phyloP scores from a whole-genome alignment of 371 early-diverging fungal species.

The Nematocida major region DNA sequence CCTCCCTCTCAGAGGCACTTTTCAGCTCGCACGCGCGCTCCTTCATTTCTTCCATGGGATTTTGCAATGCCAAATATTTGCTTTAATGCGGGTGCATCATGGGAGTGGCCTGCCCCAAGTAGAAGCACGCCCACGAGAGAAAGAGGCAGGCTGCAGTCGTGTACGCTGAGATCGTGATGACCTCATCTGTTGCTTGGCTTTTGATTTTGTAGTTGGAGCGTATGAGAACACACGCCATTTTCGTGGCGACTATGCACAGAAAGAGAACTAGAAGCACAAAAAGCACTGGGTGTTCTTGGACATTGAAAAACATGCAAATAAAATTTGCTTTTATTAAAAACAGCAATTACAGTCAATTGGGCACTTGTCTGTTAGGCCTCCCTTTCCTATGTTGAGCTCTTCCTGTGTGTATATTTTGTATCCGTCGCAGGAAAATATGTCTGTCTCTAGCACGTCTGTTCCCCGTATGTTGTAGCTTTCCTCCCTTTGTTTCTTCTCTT shows the following conservation, averaged over 20 bases:
- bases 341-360: constrained; percentile 48
- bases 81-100: constrained; percentile 12
- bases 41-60: constrained; percentile 16
- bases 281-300: constrained; percentile 20
- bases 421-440: constrained; percentile 12
- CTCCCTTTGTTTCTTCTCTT: constrained; percentile 5
- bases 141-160: not conserved
- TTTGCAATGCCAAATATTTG: constrained; percentile 18
- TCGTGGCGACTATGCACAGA: not conserved
- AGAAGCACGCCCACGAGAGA: constrained; percentile 42
- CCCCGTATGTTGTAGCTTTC: not conserved
- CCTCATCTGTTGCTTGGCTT: constrained; percentile 4
- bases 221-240: not conserved
- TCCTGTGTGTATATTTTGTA: constrained; percentile 33
- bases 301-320: constrained; percentile 13
- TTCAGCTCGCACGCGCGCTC: constrained; percentile 2
- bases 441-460: not conserved
- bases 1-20: not conserved
- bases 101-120: constrained; percentile 31
- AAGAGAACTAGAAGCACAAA: not conserved
- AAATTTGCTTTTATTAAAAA: constrained; percentile 42
- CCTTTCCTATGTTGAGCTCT: constrained; percentile 37
- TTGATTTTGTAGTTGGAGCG: not conserved
- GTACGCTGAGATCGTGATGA: not conserved
- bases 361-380: constrained; percentile 3